A percentile compares a stretch with the other conserved stretches of the same genome.
Conservation (phyloP, 768 basidiomycete species). For the Mycena vulgaris region DNA sequence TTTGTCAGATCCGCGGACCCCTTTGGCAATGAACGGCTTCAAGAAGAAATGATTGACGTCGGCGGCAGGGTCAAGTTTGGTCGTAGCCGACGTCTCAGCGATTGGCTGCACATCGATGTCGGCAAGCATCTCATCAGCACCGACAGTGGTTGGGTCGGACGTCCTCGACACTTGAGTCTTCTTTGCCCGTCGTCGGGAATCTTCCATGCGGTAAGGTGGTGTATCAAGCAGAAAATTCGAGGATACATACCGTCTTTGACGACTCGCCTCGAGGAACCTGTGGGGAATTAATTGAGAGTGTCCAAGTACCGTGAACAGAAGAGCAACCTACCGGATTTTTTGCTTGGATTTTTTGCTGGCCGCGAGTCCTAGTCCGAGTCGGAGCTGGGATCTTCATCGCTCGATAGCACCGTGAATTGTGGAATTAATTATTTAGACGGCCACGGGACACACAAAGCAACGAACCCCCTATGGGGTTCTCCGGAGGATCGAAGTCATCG, state of each 20-base stretch:
- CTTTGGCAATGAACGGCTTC: background rate
- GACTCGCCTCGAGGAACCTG: background rate
- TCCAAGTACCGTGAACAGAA: background rate
- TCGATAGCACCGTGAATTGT: background rate
- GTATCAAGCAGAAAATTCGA: background rate
- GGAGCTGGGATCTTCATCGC: background rate
- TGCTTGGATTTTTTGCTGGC: background rate
- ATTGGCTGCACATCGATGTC: constrained; percentile 1
- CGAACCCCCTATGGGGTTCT: background rate
- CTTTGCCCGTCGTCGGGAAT: background rate
- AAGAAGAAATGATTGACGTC: background rate
- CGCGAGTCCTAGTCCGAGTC: background rate
- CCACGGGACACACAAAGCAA: background rate
- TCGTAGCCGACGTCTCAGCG: background rate
- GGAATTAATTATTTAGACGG: background rate
- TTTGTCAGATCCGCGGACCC: background rate
- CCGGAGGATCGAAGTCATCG: background rate
- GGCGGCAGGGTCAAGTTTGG: background rate
- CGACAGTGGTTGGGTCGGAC: background rate
- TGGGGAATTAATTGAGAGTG: background rate
- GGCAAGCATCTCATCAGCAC: constrained; percentile 13
- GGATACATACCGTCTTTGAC: background rate
- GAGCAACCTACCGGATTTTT: background rate
- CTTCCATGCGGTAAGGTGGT: background rate
- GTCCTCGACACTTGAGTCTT: background rate